phyloP scores from a whole-genome alignment of 257 asterid genomes.

The Solanum raphanifolium region DNA sequence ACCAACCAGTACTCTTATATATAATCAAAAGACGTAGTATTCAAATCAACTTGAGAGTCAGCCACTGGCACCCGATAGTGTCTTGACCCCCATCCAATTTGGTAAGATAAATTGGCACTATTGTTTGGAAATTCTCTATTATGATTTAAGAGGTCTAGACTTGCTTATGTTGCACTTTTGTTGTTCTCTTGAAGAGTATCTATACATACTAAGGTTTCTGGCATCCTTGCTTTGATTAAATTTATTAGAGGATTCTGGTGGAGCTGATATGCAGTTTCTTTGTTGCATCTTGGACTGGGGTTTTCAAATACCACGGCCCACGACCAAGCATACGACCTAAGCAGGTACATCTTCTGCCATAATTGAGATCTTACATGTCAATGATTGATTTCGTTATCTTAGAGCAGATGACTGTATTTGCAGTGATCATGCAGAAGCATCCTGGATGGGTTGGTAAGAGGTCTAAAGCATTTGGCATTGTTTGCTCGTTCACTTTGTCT shows the following conservation, averaged over 20 bases:
- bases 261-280: slow-evolving; percentile 95
- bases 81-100: background rate
- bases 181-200: slow-evolving; percentile 3
- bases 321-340: slow-evolving; percentile 98
- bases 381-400: slow-evolving; percentile 93
- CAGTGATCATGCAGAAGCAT: slow-evolving; percentile 99
- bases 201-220: background rate
- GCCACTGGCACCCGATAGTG: background rate
- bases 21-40: background rate
- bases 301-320: slow-evolving; percentile 95
- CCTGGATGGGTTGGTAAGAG: slow-evolving; percentile 99
- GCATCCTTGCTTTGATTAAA: slow-evolving; percentile 7
- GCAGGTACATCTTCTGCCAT: slow-evolving; percentile 41
- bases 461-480: background rate
- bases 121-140: background rate
- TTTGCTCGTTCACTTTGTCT: background rate
- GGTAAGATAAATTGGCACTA: background rate
- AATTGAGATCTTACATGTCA: slow-evolving; percentile 15
- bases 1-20: background rate
- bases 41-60: background rate
- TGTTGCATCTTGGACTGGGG: slow-evolving; percentile 99
- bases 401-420: slow-evolving; percentile 99
- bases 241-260: slow-evolving; percentile 66
- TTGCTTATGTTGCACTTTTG: background rate
- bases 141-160: background rate